Conservation (phyloP, 805 yeast species). For the Metschnikowia anglica region DNA sequence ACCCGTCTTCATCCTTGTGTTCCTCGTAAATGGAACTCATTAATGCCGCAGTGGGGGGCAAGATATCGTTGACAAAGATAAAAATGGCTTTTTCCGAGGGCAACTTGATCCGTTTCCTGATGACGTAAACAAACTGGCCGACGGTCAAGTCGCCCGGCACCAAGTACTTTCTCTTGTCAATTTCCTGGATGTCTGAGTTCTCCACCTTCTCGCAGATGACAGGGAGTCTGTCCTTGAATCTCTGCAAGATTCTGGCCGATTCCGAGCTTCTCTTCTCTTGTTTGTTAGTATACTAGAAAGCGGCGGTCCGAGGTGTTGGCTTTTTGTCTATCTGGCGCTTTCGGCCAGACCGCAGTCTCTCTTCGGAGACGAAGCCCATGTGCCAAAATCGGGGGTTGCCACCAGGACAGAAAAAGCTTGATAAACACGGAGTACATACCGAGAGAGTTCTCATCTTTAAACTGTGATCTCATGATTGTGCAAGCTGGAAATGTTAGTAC, state of each 20-base stretch:
- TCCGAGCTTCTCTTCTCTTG: conserved; percentile 91
- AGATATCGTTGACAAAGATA: conserved; percentile 92
- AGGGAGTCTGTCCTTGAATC: conserved; percentile 90
- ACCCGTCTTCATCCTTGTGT: conserved; percentile 97
- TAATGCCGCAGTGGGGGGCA: conserved; percentile 97
- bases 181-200: conserved; percentile 91
- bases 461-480: conserved; percentile 76
- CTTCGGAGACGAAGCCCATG: too few relatives aligned
- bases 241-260: conserved; percentile 83
- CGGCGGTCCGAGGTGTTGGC: too few relatives aligned
- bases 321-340: too few relatives aligned
- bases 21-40: conserved; percentile 95
- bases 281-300: conserved; percentile 17
- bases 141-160: conserved; percentile 96
- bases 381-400: too few relatives aligned
- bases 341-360: too few relatives aligned
- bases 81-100: conserved; percentile 98
- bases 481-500: conserved; percentile 4
- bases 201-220: conserved; percentile 97
- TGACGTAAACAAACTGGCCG: conserved; percentile 97
- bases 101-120: conserved; percentile 91
- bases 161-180: conserved; percentile 94
- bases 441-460: conserved; percentile 93
- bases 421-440: conserved; percentile 60
- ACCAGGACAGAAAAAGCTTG: too few relatives aligned